Evolutionary conservation across 1,139 yeast genomes (phyloP).

Genomic region (Petasospora fabianii): DNA sequence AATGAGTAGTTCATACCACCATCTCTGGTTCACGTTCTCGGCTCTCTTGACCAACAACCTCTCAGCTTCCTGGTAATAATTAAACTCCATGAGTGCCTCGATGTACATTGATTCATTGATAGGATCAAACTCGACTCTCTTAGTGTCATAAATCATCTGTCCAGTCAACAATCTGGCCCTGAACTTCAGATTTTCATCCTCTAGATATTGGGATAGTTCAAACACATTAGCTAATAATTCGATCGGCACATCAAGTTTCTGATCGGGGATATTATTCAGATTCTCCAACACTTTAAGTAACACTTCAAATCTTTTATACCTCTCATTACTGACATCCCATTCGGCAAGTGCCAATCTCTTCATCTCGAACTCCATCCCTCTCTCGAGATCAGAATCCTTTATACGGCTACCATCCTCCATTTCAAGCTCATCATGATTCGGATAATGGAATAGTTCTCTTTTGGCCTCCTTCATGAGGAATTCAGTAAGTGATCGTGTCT

Average conservation of each 20-base stretch:
- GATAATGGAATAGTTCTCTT: constrained; percentile 13
- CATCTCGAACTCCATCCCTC: constrained; percentile 18
- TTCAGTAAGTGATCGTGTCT: constrained; percentile 10
- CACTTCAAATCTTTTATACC: constrained; percentile 17
- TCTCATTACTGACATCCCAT: constrained; percentile 9
- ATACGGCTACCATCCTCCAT: not conserved
- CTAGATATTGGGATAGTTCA: constrained; percentile 20
- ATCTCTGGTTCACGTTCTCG: constrained; percentile 29
- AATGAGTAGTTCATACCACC: constrained; percentile 38
- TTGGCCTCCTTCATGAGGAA: constrained; percentile 18
- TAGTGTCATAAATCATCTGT: constrained; percentile 18
- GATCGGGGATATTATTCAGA: constrained; percentile 1
- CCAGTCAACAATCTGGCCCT: constrained; percentile 20
- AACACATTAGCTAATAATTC: constrained; percentile 20
- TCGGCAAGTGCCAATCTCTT: constrained; percentile 5
- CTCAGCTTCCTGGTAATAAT: constrained; percentile 28
- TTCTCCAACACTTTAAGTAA: constrained; percentile 15
- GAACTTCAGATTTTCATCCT: constrained; percentile 15
- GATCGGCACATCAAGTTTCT: constrained; percentile 14
- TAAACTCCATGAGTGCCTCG: constrained; percentile 28
- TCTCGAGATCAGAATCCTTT: constrained; percentile 8
- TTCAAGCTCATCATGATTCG: constrained; percentile 17
- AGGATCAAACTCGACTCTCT: constrained; percentile 22
- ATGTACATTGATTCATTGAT: constrained; percentile 22
- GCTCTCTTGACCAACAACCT: constrained; percentile 26